Conservation (phyloP, 805 yeast species). For the Candida hungchunana region DNA sequence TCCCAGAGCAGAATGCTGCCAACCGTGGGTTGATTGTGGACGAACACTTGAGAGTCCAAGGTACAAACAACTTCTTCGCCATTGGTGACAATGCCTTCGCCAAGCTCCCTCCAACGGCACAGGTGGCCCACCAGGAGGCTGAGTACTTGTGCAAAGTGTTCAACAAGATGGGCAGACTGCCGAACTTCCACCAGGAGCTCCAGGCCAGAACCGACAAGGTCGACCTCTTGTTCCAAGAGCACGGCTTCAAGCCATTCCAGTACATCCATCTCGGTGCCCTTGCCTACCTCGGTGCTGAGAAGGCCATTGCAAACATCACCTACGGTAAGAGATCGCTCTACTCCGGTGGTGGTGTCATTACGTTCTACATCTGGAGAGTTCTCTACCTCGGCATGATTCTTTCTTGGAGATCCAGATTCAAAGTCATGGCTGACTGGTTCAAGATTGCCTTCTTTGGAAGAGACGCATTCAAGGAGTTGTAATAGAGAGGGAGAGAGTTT, state of each 20-base stretch:
- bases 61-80: constrained; percentile 78
- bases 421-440: constrained; percentile 84
- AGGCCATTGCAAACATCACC: constrained; percentile 91
- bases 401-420: constrained; percentile 79
- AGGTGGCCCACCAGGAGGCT: constrained; percentile 95
- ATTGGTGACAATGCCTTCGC: constrained; percentile 91
- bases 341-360: constrained; percentile 82
- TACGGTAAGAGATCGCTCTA: constrained; percentile 73
- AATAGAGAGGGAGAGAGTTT: too few species aligned
- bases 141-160: constrained; percentile 70
- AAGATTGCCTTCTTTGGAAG: constrained; percentile 87
- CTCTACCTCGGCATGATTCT: constrained; percentile 88
- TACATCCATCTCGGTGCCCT: constrained; percentile 89
- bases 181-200: constrained; percentile 35
- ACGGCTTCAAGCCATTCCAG: constrained; percentile 59
- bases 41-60: constrained; percentile 76
- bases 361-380: constrained; percentile 90
- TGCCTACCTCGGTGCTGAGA: constrained; percentile 90
- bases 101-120: constrained; percentile 93
- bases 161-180: constrained; percentile 45
- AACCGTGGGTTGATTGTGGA: constrained; percentile 84
- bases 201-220: constrained; percentile 31
- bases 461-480: constrained; percentile 83
- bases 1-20: constrained; percentile 76
- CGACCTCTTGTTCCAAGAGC: constrained; percentile 40